Base-by-base conservation (phyloP, 1,284 basidiomycete genomes). In the Neotropicomus parvogracilis region DNA sequence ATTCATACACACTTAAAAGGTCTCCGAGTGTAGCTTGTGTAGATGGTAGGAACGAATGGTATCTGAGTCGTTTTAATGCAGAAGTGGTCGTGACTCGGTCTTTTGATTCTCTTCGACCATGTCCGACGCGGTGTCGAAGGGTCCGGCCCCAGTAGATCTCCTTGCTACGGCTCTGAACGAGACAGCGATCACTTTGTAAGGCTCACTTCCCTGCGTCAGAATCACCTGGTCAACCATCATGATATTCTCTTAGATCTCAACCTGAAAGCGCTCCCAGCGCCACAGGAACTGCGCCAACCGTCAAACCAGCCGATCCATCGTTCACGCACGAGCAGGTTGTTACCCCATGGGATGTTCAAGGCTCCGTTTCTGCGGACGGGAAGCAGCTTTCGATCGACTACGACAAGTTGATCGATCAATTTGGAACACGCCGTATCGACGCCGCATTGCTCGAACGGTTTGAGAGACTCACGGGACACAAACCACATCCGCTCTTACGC, bases 291-390 rank as follows among this genome's bases (percentile, higher is more conserved):
- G 45, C 41, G 19, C 44, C 48, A 46, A 61, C 55, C 16, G 64
- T 71, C 47, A 69, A 72, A 48, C 69, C 73, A 20, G 67, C 59
- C 10, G 57, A 65, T 32, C 56, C 62, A 0, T 49, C 60, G 4
- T 40, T 55, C 6, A 55, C 61, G 1, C 74, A 78, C 48, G 91
- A 85, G 38, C 95, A 99, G 69, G 80, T 92, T 50, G 87, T 99
- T 42, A 99, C 95, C 0, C 97, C 97, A 17, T 99, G 97, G 90
- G 94, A 98, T 57, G 97, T 99, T 6, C 88, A 97, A 62, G 97
- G 95, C 38, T 90, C 86, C 39, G 88, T 95, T 11, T 85, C 92
- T 13, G 76, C 72, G 14, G 92, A 98, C 61, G 97, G 97, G 46
- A 87, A 91, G 64, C 89, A 92, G 63, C 79, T 85, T 41, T 91